Evolutionary conservation across 164 flowering plant species (phyloP).

Genomic region (grape (Vitis vinifera)): ASM3070453v1 NC_081814.1:12426501-12427000

Average conservation of each 20-base stretch:
- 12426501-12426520: no score
- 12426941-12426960: neutral
- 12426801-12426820: neutral
- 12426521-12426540: no score
- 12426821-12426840: neutral
- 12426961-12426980: neutral
- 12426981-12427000: neutral
- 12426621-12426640: constrained; percentile 28
- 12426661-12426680: constrained; percentile 16
- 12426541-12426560: constrained; percentile 26
- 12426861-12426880: neutral
- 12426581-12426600: neutral
- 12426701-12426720: neutral
- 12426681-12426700: neutral
- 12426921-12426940: neutral
- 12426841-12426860: constrained; percentile 36
- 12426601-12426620: no score
- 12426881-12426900: constrained; percentile 13
- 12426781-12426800: neutral
- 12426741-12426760: neutral
- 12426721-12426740: no score
- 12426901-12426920: neutral
- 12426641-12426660: constrained; percentile 32
- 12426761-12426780: neutral
- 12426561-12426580: constrained; percentile 22